Conservation (phyloP, 2,329 filamentous ascomycete species). For the Xylaria hypoxylon region DNA sequence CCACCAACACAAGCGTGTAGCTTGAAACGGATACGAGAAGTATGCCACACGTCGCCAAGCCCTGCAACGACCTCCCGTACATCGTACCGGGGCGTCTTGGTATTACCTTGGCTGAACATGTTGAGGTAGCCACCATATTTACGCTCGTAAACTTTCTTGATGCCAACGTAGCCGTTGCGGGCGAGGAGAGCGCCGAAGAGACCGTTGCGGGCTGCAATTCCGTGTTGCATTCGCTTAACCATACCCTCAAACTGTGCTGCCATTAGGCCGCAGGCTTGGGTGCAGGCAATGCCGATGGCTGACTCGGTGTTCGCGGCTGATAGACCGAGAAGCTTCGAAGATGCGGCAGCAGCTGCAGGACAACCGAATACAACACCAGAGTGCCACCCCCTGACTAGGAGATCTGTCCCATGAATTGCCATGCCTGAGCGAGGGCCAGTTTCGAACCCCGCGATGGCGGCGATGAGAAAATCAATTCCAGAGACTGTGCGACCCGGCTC, state of each 20-base stretch:
- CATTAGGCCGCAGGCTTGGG: conserved; percentile 56
- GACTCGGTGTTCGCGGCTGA: conserved; percentile 48
- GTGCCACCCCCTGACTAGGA: conserved; percentile 57
- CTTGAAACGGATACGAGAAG: conserved; percentile 32
- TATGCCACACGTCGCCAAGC: conserved; percentile 48
- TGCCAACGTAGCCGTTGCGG: conserved; percentile 55
- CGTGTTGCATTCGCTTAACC: conserved; percentile 60
- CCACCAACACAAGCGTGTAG: conserved; percentile 35
- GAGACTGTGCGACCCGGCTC: conserved; percentile 37
- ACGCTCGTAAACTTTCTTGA: conserved; percentile 51
- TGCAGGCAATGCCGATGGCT: conserved; percentile 56
- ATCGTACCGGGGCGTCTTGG: conserved; percentile 32
- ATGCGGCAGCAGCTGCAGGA: conserved; percentile 49
- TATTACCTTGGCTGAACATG: conserved; percentile 51
- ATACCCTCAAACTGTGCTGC: conserved; percentile 57
- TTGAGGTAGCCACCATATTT: conserved; percentile 57
- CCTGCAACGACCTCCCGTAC: conserved; percentile 45
- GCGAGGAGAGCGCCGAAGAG: conserved; percentile 56
- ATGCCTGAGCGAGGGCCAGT: conserved; percentile 49
- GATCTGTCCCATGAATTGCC: conserved; percentile 53
- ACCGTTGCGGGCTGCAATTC: conserved; percentile 58
- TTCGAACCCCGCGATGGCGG: conserved; percentile 54
- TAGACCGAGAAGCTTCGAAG: conserved; percentile 51
- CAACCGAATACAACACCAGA: conserved; percentile 55
- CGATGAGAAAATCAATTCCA: conserved; percentile 51